A percentile compares a stretch with the other conserved stretches of the same genome.
Evolutionary conservation across 345 rosid species (phyloP).

Genomic region (Dipteronia sinensis): DNA sequence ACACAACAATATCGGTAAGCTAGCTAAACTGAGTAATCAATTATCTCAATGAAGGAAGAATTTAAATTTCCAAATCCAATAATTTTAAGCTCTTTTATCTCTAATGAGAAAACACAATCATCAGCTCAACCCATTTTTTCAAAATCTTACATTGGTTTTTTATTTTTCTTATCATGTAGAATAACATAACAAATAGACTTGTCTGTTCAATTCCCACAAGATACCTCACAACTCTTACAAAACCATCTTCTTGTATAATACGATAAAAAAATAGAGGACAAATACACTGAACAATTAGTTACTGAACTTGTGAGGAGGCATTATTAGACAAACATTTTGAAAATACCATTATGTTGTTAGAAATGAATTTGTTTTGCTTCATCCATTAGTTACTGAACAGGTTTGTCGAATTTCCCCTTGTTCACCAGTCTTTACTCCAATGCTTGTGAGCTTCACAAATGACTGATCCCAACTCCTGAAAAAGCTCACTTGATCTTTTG

Average conservation of each 20-base stretch:
- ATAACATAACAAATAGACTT: too few species aligned
- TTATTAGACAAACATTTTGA: background rate
- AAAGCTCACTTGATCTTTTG: slow-evolving; percentile 54
- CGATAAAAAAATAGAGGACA: too few species aligned
- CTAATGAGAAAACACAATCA: too few species aligned
- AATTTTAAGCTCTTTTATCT: too few species aligned
- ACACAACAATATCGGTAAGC: too few species aligned
- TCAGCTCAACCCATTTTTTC: too few species aligned
- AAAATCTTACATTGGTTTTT: too few species aligned
- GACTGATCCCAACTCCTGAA: slow-evolving; percentile 67
- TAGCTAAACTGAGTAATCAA: too few species aligned
- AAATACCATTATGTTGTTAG: background rate
- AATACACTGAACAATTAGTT: background rate
- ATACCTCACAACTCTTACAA: background rate
- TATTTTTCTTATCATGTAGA: too few species aligned
- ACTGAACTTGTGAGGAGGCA: background rate
- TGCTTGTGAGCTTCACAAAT: slow-evolving; percentile 65
- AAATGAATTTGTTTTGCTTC: background rate
- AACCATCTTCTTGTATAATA: background rate
- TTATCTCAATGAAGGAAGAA: too few species aligned
- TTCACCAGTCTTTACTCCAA: slow-evolving; percentile 64
- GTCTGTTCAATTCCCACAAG: too few species aligned
- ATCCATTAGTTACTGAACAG: slow-evolving; percentile 46
- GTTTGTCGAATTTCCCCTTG: slow-evolving; percentile 74
- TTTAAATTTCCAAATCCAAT: too few species aligned